Base-by-base conservation (phyloP, 2,329 filamentous ascomycete genomes). In the Dactylellina cionopaga region DNA sequence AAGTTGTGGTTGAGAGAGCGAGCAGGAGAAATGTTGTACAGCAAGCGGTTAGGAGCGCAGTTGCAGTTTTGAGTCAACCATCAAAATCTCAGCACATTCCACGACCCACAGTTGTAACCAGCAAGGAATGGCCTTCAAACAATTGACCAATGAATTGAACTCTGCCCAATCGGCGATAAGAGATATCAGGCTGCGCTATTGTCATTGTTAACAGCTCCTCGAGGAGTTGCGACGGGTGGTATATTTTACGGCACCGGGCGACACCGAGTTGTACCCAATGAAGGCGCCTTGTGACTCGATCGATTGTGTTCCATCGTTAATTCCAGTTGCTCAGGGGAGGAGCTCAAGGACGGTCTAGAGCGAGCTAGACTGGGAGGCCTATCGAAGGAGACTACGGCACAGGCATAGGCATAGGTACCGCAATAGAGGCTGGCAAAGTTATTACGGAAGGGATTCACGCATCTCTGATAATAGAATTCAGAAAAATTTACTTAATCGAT, bases 1-100 rank as follows among this genome's bases (percentile, higher is more conserved):
- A 17, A n/a, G 35, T 43, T 15, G 58, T 51, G 29, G n/a, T 25
- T 74, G 55, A 43, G 51, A 4, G 80, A 77, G 1, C 80, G 80
- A n/a, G 77, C 73, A 10, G 78, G 78, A 68, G 3, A 27, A 33
- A 51, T 10, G 44, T 49, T 29, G 46, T 4, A 33, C 41, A 22
- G 15, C 24, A 22, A 9, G 41, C 7, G n/a, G 41, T 22, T 6
- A 3, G 41, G 19, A 6, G 41, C 41, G 24, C 41, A 46, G 19
- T 10, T n/a, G n/a, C n/a, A n/a, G n/a, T n/a, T n/a, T n/a, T 51
- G 46, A 51, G 46, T 51, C 46, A 51, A 19, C 15, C 7, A 10
- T n/a, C n/a, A n/a, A n/a, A n/a, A n/a, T n/a, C n/a, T n/a, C n/a
- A n/a, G n/a, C n/a, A n/a, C n/a, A n/a, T n/a, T n/a, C n/a, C n/a